A percentile compares a stretch with the other conserved stretches of the same genome.
phyloP scores from a whole-genome alignment of 1,284 basidiomycete genomes.

The Moesziomyces sp. region DNA sequence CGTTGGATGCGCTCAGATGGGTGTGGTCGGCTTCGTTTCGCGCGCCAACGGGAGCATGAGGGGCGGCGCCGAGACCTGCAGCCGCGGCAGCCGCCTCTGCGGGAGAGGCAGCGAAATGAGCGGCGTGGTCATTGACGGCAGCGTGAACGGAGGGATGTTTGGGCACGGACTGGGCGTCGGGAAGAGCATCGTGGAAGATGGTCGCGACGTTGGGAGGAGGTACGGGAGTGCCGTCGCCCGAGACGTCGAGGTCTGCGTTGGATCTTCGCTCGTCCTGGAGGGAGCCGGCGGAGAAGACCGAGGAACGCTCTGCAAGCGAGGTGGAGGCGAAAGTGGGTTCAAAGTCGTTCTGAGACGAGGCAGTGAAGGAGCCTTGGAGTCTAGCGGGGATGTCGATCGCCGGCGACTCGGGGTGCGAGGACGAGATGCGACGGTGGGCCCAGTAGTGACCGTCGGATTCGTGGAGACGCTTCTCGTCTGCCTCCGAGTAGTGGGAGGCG shows the following conservation, averaged over 20 bases:
- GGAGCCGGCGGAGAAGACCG: conserved; percentile 34
- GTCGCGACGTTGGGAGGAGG: conserved; percentile 50
- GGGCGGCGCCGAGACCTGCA: conserved; percentile 53
- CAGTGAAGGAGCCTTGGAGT: conserved; percentile 38
- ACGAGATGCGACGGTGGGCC: conserved; percentile 49
- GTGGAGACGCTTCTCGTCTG: conserved; percentile 57
- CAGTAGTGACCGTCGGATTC: conserved; percentile 53
- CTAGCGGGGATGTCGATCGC: conserved; percentile 38
- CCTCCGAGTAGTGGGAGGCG: conserved; percentile 52
- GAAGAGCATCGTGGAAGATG: conserved; percentile 23
- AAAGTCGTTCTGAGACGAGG: conserved; percentile 36
- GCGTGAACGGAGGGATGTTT: conserved; percentile 20
- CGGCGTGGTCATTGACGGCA: conserved; percentile 10
- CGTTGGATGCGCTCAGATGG: conserved; percentile 29
- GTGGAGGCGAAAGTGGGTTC: conserved; percentile 39
- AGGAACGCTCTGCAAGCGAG: conserved; percentile 36
- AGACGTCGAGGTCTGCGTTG: conserved; percentile 44
- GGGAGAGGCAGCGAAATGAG: conserved; percentile 52
- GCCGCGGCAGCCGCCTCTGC: conserved; percentile 55
- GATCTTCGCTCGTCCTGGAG: conserved; percentile 34
- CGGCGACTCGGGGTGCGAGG: conserved; percentile 25
- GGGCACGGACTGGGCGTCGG: conserved; percentile 13
- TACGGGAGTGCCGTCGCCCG: conserved; percentile 44
- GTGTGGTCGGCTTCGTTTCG: conserved; percentile 11
- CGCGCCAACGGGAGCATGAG: conserved; percentile 13